Evolutionary conservation across 2,329 filamentous ascomycete species (phyloP), one percentile per base, ranked within the genome.

Genomic region (Aureobasidium uvarum): DNA sequence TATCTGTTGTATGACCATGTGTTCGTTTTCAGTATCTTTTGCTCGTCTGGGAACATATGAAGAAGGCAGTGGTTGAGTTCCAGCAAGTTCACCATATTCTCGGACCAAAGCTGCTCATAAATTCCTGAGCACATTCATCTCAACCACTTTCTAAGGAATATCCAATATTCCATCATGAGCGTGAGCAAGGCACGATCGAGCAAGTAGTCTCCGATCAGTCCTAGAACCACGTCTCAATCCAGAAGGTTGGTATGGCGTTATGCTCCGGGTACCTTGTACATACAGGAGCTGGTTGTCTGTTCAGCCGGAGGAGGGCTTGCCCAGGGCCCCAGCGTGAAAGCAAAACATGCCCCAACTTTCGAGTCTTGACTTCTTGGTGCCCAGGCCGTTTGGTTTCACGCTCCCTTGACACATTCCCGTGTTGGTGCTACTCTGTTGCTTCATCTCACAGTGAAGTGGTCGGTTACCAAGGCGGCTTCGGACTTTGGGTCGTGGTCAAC

Each of bases 361-460:
- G 33, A 62, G 28, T 58, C 39, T 58, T 31, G 54, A 58, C 38
- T 39, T 43, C 43, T 62, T 46, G 58, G 41, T 45, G 58, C 58
- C 58, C 58, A 62, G 58, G 39, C 58, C 58, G 33, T 31, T 51
- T 58, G 33, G 33, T 62, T 62, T 62, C 58, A 48, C 20, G 56
- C 43, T 58, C 55, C 55, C 39, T 60, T 60, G 56, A 60, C 56
- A 48, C 48, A 31, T 48, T 46, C 18, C 28, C 56, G 28, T n/a
- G 14, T 28, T 33, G 13, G 28, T 62, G 45, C 14, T 28, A 62
- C 33, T 36, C 55, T 36, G 31, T 54, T 23, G 25, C 25, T 14
- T 55, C 39, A 45, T 51, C 25, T 51, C 25, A 41, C 33, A 10
- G 31, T 59, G 28, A 46, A 39, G 20, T 48, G 23, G 8, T 58